Conservation (phyloP, 2,329 filamentous ascomycete species). For the Colletotrichum brevisporum region DNA sequence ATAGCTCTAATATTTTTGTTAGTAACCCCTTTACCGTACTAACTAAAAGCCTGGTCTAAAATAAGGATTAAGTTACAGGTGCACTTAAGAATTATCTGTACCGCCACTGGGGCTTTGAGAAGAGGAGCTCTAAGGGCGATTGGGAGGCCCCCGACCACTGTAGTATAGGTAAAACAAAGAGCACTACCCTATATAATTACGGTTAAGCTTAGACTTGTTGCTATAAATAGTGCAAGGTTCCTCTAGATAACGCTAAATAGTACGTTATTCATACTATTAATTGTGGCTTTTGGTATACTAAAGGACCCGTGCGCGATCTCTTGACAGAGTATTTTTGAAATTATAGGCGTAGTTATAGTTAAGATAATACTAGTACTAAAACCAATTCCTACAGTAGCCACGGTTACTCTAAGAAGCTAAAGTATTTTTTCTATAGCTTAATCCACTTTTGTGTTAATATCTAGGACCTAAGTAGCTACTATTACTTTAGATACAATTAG, state of each 20-base stretch:
- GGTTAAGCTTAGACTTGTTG: constrained; percentile 35
- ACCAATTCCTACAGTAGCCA: neutral
- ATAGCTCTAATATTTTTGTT: neutral
- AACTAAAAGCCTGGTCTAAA: constrained; percentile 14
- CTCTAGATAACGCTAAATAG: constrained; percentile 43
- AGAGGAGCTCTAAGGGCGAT: constrained; percentile 28
- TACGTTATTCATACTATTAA: constrained; percentile 42
- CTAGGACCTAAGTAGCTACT: constrained; percentile 28
- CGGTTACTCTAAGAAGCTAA: constrained; percentile 33
- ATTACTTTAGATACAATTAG: constrained; percentile 17
- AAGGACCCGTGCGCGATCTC: constrained; percentile 45
- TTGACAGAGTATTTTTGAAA: constrained; percentile 44
- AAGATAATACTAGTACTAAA: constrained; percentile 37
- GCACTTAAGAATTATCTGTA: constrained; percentile 35
- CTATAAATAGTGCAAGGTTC: constrained; percentile 44
- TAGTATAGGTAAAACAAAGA: constrained; percentile 40
- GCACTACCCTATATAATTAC: constrained; percentile 37
- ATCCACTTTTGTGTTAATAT: constrained; percentile 34
- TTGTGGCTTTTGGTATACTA: constrained; percentile 42
- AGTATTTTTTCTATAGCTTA: constrained; percentile 34
- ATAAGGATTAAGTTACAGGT: constrained; percentile 37
- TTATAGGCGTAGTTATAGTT: constrained; percentile 43
- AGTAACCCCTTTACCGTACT: constrained; percentile 11
- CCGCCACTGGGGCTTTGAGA: constrained; percentile 27
- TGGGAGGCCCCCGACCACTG: constrained; percentile 43